Conservation (phyloP, 345 rosid genomes). For the Hibiscus mutabilis region DNA sequence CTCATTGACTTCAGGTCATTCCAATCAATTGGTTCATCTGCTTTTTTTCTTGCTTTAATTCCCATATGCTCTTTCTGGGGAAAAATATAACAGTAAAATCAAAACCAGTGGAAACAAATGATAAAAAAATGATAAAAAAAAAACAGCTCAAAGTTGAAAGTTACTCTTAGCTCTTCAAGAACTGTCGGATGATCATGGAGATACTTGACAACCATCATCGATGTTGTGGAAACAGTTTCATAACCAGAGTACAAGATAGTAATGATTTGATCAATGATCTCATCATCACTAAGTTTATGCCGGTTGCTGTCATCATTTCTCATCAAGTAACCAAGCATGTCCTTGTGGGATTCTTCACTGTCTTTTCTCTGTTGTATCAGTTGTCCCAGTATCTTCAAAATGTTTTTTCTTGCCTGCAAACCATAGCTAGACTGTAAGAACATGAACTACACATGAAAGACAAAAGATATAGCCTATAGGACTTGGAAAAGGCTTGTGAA, state of each 20-base stretch:
- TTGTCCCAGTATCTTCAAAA: constrained; percentile 40
- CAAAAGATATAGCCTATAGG: too few relatives aligned
- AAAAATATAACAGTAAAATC: constrained; percentile 6
- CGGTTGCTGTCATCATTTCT: constrained; percentile 35
- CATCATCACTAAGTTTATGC: constrained; percentile 42
- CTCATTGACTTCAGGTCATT: constrained; percentile 72
- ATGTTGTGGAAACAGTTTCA: constrained; percentile 79
- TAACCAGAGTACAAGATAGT: constrained; percentile 72
- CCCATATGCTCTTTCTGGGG: constrained; percentile 70
- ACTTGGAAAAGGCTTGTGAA: background rate
- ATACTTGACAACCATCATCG: constrained; percentile 90
- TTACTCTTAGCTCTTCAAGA: constrained; percentile 64
- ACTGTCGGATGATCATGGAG: constrained; percentile 68
- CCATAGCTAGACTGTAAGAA: background rate
- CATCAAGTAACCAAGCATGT: constrained; percentile 71
- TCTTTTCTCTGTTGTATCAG: constrained; percentile 50
- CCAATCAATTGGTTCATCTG: constrained; percentile 57
- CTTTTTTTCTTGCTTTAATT: constrained; percentile 50
- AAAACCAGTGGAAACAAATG: background rate
- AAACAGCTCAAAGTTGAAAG: constrained; percentile 5
- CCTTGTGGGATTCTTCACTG: constrained; percentile 33
- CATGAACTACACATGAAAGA: background rate
- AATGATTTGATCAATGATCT: constrained; percentile 73
- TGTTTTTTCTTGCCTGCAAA: constrained; percentile 60
- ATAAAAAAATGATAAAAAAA: too few relatives aligned